phyloP scores from a whole-genome alignment of 1,139 yeast genomes.

The Dujonia santamariae region DNA sequence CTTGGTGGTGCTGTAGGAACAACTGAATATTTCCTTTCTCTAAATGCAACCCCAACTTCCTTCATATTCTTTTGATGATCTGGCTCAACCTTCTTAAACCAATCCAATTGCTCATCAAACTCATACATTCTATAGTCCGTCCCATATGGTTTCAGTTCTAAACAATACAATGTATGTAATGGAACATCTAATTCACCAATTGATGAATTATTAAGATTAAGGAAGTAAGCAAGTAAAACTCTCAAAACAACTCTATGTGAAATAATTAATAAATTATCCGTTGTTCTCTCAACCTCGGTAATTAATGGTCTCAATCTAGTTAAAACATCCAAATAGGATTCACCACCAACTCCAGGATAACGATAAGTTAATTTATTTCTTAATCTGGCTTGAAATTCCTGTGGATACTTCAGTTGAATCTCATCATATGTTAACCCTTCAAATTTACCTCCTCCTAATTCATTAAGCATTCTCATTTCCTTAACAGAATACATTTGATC shows the following conservation, averaged over 20 bases:
- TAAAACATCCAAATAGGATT: slow-evolving; percentile 88
- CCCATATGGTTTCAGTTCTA: slow-evolving; percentile 93
- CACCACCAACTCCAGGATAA: slow-evolving; percentile 98
- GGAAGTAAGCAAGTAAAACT: slow-evolving; percentile 80
- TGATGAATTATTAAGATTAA: slow-evolving; percentile 77
- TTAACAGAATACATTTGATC: slow-evolving; percentile 75
- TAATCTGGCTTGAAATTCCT: slow-evolving; percentile 74
- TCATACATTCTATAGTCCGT: slow-evolving; percentile 89
- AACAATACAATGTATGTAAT: slow-evolving; percentile 80
- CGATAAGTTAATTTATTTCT: slow-evolving; percentile 77
- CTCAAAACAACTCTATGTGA: slow-evolving; percentile 92
- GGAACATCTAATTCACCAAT: slow-evolving; percentile 93
- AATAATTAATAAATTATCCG: slow-evolving; percentile 78
- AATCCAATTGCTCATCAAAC: slow-evolving; percentile 73
- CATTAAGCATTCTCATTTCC: slow-evolving; percentile 91
- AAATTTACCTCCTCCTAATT: slow-evolving; percentile 86
- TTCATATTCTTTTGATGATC: slow-evolving; percentile 57
- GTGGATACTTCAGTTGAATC: slow-evolving; percentile 67
- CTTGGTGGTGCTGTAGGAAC: slow-evolving; percentile 69
- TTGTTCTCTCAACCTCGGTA: slow-evolving; percentile 88
- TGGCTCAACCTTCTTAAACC: slow-evolving; percentile 74
- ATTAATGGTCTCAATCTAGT: slow-evolving; percentile 86
- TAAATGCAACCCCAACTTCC: slow-evolving; percentile 64
- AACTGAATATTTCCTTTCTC: slow-evolving; percentile 66
- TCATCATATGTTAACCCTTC: slow-evolving; percentile 92